These are phyloP conservation scores for Herpetomonas muscarum DNA, from an alignment of 208 protist genomes.

Conservation along the genomic window DNA sequence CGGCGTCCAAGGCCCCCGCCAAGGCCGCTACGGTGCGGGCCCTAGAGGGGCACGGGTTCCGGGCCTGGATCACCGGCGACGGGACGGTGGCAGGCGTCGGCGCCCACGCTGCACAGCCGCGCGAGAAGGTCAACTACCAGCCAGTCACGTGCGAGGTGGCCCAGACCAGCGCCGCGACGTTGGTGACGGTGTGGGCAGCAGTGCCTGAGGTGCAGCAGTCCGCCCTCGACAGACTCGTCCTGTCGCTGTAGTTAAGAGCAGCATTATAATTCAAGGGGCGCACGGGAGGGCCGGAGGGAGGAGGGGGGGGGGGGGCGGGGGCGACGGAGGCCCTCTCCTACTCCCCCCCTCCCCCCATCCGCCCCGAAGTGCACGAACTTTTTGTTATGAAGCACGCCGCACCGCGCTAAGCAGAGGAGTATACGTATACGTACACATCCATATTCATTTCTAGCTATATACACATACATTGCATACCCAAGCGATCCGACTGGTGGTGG, in stretches of 20 bases:
- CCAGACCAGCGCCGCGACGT: constrained; percentile 19
- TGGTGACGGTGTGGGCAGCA: constrained; percentile 34
- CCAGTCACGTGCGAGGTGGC: constrained; percentile 53
- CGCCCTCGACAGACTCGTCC: constrained; percentile 17
- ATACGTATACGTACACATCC: too few relatives aligned
- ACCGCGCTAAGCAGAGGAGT: too few relatives aligned
- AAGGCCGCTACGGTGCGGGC: not conserved
- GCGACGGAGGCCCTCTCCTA: too few relatives aligned
- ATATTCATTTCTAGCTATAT: too few relatives aligned
- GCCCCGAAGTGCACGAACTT: too few relatives aligned
- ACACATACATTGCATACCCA: too few relatives aligned
- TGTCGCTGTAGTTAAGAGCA: not conserved
- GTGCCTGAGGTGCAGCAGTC: constrained; percentile 23
- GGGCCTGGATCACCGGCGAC: constrained; percentile 5
- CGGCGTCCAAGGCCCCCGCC: constrained; percentile 8
- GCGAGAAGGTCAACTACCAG: constrained; percentile 52
- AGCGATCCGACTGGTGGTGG: too few relatives aligned
- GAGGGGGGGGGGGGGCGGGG: too few relatives aligned
- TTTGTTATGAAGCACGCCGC: too few relatives aligned
- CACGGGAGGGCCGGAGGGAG: too few relatives aligned
- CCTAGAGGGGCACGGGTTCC: constrained; percentile 17
- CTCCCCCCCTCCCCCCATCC: too few relatives aligned
- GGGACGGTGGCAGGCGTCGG: constrained; percentile 41
- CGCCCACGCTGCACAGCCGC: constrained; percentile 57
- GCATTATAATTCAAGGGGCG: too few relatives aligned